Evolutionary conservation across 1,139 yeast genomes (phyloP).

Genomic region (Saccharomyces pastorianus): DNA sequence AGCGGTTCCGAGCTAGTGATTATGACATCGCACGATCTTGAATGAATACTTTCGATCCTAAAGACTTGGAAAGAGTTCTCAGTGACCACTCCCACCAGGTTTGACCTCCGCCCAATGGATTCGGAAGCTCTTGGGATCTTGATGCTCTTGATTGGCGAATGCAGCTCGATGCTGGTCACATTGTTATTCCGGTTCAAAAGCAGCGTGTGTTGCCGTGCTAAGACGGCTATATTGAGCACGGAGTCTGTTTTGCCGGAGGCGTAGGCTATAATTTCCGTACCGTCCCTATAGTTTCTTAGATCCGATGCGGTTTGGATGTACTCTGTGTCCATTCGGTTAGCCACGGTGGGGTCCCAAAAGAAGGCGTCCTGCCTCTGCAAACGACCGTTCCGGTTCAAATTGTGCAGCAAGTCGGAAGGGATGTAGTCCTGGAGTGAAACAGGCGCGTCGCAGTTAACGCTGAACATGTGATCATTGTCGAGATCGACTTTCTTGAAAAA

Average conservation of each 20-base stretch:
- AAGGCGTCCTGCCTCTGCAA: background rate
- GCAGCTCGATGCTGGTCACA: slow-evolving; percentile 12
- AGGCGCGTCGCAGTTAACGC: background rate
- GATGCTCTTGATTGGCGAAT: slow-evolving; percentile 22
- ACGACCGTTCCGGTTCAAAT: background rate
- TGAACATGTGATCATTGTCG: slow-evolving; percentile 3
- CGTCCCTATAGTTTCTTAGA: slow-evolving; percentile 18
- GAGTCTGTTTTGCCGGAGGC: slow-evolving; percentile 19
- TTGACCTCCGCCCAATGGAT: slow-evolving; percentile 18
- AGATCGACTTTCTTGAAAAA: slow-evolving; percentile 6
- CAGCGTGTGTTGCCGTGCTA: slow-evolving; percentile 1
- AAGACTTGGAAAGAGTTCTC: slow-evolving; percentile 19
- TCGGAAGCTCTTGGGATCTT: slow-evolving; percentile 21
- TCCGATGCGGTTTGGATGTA: slow-evolving; percentile 21
- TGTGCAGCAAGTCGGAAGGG: background rate
- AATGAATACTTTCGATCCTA: slow-evolving; percentile 16
- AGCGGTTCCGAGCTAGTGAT: slow-evolving; percentile 15
- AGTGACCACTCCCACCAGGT: slow-evolving; percentile 24
- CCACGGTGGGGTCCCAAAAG: slow-evolving; percentile 10
- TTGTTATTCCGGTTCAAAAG: background rate
- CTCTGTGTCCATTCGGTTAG: slow-evolving; percentile 13
- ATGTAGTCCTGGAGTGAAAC: slow-evolving; percentile 8
- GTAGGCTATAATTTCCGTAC: slow-evolving; percentile 17
- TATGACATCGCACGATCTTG: slow-evolving; percentile 8
- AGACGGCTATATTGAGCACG: slow-evolving; percentile 10